Percentiles rank a stretch among this genome's conserved stretches.
These are phyloP conservation scores for Carpinus viminea DNA, from an alignment of 306 rosid species.

Conservation along the genomic window DNA sequence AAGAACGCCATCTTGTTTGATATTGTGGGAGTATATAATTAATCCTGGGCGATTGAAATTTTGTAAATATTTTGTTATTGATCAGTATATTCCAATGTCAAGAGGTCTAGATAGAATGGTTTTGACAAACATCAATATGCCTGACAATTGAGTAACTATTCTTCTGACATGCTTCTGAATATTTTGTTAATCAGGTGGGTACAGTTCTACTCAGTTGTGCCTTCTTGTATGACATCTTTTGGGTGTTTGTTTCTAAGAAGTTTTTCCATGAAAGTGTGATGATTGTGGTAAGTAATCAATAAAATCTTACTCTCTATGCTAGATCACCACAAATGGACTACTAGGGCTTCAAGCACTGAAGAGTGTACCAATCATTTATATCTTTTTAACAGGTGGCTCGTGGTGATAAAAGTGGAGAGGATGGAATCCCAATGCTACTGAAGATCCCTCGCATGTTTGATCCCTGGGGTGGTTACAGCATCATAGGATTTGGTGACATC, in stretches of 20 bases:
- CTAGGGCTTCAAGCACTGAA: constrained; percentile 11
- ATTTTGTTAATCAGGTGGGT: constrained; percentile 66
- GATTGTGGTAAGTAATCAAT: constrained; percentile 83
- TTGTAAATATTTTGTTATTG: not conserved
- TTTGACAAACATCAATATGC: not conserved
- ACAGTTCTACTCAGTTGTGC: constrained; percentile 91
- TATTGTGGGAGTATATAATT: not conserved
- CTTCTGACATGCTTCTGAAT: constrained; percentile 28
- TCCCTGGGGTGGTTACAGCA: constrained; percentile 99
- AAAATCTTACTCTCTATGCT: constrained; percentile 9
- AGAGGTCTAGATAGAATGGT: not conserved
- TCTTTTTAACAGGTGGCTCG: constrained; percentile 71
- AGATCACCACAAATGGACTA: constrained; percentile 14
- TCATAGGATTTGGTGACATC: constrained; percentile 96
- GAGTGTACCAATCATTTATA: not conserved
- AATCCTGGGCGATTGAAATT: not conserved
- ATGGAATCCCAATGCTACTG: constrained; percentile 95
- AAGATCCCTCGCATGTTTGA: constrained; percentile 89
- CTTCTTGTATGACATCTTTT: constrained; percentile 83
- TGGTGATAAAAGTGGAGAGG: constrained; percentile 89
- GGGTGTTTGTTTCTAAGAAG: constrained; percentile 89
- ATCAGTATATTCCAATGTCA: not conserved
- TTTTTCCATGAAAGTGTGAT: constrained; percentile 92
- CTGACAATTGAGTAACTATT: not conserved
- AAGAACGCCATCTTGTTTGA: no score